Evolutionary conservation across 441 rosid genomes (phyloP), one percentile per base, ranked within the genome.

Genomic region (Adansonia gregorii): DNA sequence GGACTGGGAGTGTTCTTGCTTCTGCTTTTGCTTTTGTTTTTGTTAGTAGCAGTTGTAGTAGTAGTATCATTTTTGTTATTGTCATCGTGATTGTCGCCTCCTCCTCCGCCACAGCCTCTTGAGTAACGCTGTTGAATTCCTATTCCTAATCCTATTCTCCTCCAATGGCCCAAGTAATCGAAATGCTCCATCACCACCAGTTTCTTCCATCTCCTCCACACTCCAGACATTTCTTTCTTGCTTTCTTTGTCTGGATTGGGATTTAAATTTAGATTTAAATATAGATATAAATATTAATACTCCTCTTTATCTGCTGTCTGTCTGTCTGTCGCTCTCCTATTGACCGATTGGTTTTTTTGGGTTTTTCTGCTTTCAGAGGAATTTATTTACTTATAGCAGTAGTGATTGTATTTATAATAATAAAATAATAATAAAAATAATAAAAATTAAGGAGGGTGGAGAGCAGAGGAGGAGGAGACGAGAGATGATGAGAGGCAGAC

Each of bases 51-150:
- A 48, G 58, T 2, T 10, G 41, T 31, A 61, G 58, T 2, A 24
- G 41, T 31, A 61, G n/a, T 5, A 52, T 71, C 61, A 17, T 52
- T 31, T 31, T 31, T 52, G 24, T 54, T n/a, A 8, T 27, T 31
- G 3, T 22, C 52, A 6, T 63, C 54, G 17, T 64, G 20, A 66
- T 74, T 58, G 43, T 56, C 72, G 41, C 73, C 73, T 49, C 77
- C 83, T 7, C 80, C 79, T 54, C 77, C 89, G 78, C 31, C 54
- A 1, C 52, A 43, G 12, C 35, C 35, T 1, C 35, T 27, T 27
- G 19, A 20, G 73, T 5, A 22, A 2, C 73, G 56, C 27, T 68
- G 56, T 48, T 68, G 73, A 46, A 68, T 46, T 68, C 71, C 52
- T 20, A 27, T 27, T 3, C 66, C 66, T 11, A 61, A 6, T 2